Evolutionary conservation across 108 stramenopile species (phyloP).

Genomic region (Phaeodactylum tricornutum): DNA sequence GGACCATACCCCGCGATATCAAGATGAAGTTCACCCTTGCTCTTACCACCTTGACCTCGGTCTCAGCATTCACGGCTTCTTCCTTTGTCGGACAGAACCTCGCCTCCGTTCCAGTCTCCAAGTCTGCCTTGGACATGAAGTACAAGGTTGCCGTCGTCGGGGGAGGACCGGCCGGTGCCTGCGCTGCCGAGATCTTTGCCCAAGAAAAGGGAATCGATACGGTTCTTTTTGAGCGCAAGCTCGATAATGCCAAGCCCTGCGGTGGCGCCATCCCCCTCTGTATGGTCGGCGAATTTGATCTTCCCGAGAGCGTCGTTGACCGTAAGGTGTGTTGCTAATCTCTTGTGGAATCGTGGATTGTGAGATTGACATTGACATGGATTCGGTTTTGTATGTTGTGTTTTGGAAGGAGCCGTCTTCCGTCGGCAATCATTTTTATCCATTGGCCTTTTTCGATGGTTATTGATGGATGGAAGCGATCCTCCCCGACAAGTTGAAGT

Average conservation of each 20-base stretch:
- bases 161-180: slow-evolving; percentile 94
- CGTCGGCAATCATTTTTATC: no score
- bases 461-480: no score
- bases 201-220: slow-evolving; percentile 92
- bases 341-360: not conserved
- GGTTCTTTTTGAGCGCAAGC: slow-evolving; percentile 92
- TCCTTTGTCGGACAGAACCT: slow-evolving; percentile 43
- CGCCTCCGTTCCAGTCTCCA: slow-evolving; percentile 16
- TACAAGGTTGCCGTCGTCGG: slow-evolving; percentile 96
- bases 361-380: no score
- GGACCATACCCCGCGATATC: no score
- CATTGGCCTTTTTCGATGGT: no score
- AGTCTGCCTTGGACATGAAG: slow-evolving; percentile 58
- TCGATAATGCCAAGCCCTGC: slow-evolving; percentile 99
- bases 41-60: slow-evolving; percentile 16
- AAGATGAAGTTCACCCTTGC: slow-evolving; percentile 57
- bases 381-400: no score
- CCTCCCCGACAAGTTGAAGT: no score
- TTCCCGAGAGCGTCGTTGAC: slow-evolving; percentile 91
- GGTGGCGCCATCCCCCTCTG: slow-evolving; percentile 98
- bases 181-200: slow-evolving; percentile 96
- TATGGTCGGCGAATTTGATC: slow-evolving; percentile 97
- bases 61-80: slow-evolving; percentile 25
- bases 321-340: slow-evolving; percentile 79
- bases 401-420: no score